Evolutionary conservation across 1,284 basidiomycete genomes (phyloP), one percentile per base, ranked within the genome.

Genomic region (Cutaneotrichosporon arboriforme): DNA sequence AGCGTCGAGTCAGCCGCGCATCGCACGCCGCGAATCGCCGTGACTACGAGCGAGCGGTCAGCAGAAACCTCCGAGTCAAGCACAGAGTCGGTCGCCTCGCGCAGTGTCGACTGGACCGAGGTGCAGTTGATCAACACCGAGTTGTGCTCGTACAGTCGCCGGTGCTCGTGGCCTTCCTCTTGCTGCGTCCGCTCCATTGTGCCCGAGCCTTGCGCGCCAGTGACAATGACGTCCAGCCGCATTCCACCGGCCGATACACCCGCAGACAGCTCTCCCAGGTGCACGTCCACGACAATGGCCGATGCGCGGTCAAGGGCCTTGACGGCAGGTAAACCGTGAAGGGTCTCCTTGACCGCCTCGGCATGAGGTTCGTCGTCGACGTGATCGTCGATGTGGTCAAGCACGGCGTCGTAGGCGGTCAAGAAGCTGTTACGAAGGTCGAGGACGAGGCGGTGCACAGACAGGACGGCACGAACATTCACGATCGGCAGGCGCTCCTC

Each of bases 371-470:
- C 26, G 26, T 31, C 26, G 10, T n/a, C n/a, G n/a, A n/a, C n/a
- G 21, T 59, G 54, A 3, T 47, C 41, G 13, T 55, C 51, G 37
- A 51, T 22, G 40, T 58, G 59, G 8, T 44, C 41, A 10, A 57
- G 49, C 8, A 59, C 14, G 37, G 54, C 48, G 20, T 53, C 33
- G 10, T 52, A 26, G 8, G 54, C 55, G 0, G 54, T 36, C 8
- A 70, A 13, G 7, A 69, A 47, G 46, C 68, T 67, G 57, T 69
- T 62, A 4, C 59, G 58, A 0, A 69, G 18, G 17, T 62, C 58
- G 4, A 64, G 38, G 1, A 57, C 38, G 1, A 62, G 40, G 12
- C 49, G 49, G 20, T 60, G 49, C 2, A 68, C 42, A 13, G 63
- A 60, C 8, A 58, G 51, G 0, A 69, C n/a, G 0, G 52, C 17